Base-by-base conservation (phyloP, 73 alveolate species). In the Symbiodinium natans region DNA sequence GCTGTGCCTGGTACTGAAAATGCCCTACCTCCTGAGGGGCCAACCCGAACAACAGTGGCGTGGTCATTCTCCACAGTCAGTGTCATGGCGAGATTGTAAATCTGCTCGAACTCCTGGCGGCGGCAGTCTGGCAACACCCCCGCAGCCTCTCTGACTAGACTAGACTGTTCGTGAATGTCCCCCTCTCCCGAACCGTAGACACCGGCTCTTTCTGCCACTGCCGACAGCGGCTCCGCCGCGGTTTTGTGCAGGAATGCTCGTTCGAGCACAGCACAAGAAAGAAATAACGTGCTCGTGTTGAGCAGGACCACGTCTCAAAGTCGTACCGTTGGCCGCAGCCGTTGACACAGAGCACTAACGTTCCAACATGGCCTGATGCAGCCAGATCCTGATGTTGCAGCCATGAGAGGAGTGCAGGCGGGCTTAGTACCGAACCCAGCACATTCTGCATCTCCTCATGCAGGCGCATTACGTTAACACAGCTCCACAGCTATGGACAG, bases 31-130 rank as follows among this genome's bases (percentile, higher is more conserved):
- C 31, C 84, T 29, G 41, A 46, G 97, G 54, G 54, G 31, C 36
- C 40, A 41, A 39, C 97, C 34, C 97, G 77, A 7, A 90, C 97
- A 4, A 90, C 97, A 15, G 97, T 90, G 19, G 97, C 97, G 23
- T 90, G 97, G 23, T 90, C 97, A 13, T 90, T 90, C 77, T 90
- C 97, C 77, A 90, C 97, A 8, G 97, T 90, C 41, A 90, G 88
- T 68, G 87, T 90, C 97, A 90, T n/a, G 13, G 97, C 97, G 1
- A 90, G 77, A 59, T 73, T 90, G 80, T 90, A 90, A 56, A 90
- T 90, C 68, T 90, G 89, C 89, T 71, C 97, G 41, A 90, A 90
- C 83, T 90, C 97, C 97, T 90, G 3, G 41, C 17, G 77, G 33
- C n/a, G n/a, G n/a, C n/a, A n/a, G n/a, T n/a, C n/a, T n/a, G n/a